phyloP scores from a whole-genome alignment of 176 grass and related monocot genomes.

The Elymus sibiricus region DNA sequence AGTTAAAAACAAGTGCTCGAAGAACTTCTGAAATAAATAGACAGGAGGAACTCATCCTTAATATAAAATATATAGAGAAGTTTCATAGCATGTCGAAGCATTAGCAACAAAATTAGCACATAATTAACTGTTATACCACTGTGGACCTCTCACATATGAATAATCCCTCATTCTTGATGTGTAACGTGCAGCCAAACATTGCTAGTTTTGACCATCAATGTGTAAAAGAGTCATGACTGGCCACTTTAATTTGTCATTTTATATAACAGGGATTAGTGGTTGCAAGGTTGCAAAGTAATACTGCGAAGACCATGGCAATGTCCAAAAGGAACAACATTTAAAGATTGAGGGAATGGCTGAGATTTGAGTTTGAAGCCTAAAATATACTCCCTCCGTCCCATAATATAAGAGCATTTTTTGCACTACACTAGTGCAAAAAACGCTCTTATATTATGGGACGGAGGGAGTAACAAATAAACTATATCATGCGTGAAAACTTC shows the following conservation, averaged over 20 bases:
- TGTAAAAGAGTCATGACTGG: not conserved
- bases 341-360: not conserved
- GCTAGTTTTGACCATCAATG: not conserved
- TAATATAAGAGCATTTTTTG: no score
- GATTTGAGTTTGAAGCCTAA: no score
- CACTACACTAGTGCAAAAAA: no score
- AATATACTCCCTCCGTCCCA: no score
- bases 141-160: conserved; percentile 13
- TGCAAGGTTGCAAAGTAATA: not conserved
- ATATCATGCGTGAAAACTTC: not conserved
- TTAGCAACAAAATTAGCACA: not conserved
- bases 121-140: not conserved
- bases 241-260: not conserved
- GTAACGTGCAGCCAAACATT: not conserved
- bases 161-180: not conserved
- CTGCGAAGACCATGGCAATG: not conserved
- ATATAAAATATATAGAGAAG: not conserved
- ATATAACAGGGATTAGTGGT: not conserved
- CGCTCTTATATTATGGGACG: no score
- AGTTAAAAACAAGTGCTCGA: not conserved
- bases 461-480: not conserved
- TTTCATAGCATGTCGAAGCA: not conserved
- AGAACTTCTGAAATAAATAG: not conserved
- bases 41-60: not conserved
- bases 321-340: not conserved